A percentile compares a stretch with the other conserved stretches of the same genome.
phyloP scores from a whole-genome alignment of 192 early-diverging fungal species.

The Podila epigama region DNA sequence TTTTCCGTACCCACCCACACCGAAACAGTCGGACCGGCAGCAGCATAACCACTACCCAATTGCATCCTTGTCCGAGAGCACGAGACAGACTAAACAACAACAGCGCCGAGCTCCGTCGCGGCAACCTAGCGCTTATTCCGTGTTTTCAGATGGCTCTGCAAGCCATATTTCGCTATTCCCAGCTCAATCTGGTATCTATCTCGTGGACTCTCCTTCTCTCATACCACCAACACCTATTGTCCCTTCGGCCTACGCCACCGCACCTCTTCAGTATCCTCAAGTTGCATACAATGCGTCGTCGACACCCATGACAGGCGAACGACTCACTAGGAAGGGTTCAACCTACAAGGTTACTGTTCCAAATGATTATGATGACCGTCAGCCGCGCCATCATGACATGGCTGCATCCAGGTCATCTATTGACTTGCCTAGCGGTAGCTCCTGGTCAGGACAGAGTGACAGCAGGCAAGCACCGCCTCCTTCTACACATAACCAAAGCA shows the following conservation, averaged over 20 bases:
- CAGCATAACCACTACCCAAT: too few species aligned
- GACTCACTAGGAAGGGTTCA: neutral
- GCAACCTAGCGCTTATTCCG: slow-evolving; percentile 6
- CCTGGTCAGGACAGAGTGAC: neutral
- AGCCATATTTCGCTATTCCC: slow-evolving; percentile 19
- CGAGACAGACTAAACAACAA: neutral
- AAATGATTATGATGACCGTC: slow-evolving; percentile 39
- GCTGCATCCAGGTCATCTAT: neutral
- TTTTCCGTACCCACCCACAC: too few species aligned
- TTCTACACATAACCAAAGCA: neutral
- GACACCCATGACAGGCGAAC: neutral
- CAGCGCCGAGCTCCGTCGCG: neutral
- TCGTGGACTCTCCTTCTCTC: slow-evolving; percentile 16
- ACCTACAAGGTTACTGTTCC: slow-evolving; percentile 23
- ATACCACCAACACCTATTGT: slow-evolving; percentile 29
- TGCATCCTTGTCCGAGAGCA: too few species aligned
- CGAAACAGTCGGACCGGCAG: too few species aligned
- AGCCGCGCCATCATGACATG: slow-evolving; percentile 20
- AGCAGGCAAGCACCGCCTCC: neutral
- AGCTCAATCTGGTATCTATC: slow-evolving; percentile 9
- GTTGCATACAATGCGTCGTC: neutral
- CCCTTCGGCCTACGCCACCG: slow-evolving; percentile 10
- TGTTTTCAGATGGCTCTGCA: slow-evolving; percentile 1
- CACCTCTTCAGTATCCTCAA: neutral
- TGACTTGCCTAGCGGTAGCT: neutral